phyloP scores from a whole-genome alignment of 2,329 filamentous ascomycete species.

The Myriangium duriaei region DNA sequence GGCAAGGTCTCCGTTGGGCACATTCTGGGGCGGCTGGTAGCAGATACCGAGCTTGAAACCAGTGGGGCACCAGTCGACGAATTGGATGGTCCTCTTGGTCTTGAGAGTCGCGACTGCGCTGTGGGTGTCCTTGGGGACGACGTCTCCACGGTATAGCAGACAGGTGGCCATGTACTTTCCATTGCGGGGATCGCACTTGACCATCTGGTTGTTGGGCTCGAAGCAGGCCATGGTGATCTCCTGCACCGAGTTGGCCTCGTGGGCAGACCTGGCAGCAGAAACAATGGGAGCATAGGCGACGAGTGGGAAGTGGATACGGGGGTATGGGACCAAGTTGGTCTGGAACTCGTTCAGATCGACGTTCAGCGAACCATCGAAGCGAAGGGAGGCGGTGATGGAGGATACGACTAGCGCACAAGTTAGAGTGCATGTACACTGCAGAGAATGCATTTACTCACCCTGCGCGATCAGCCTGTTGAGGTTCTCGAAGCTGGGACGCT shows the following conservation, averaged over 20 bases:
- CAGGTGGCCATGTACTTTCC: conserved; percentile 99
- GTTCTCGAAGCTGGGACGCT: conserved; percentile 97
- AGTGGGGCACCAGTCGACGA: conserved; percentile 99
- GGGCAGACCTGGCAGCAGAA: conserved; percentile 86
- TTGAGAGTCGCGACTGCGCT: conserved; percentile 87
- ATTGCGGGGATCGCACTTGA: conserved; percentile 96
- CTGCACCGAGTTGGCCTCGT: conserved; percentile 95
- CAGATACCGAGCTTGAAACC: conserved; percentile 99
- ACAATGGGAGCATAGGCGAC: conserved; percentile 92
- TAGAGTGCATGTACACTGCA: conserved; percentile 8
- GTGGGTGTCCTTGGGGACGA: conserved; percentile 93
- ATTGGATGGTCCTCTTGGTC: conserved; percentile 98
- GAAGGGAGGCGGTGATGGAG: conserved; percentile 94
- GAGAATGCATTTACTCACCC: conserved; percentile 48
- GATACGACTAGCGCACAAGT: conserved; percentile 86
- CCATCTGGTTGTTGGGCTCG: conserved; percentile 99
- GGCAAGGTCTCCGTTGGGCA: conserved; percentile 92
- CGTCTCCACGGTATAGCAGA: conserved; percentile 94
- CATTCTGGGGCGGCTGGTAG: conserved; percentile 94
- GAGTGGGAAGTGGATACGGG: conserved; percentile 97
- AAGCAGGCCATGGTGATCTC: conserved; percentile 99
- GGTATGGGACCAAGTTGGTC: conserved; percentile 98
- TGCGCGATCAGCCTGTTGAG: conserved; percentile 97
- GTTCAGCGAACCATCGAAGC: conserved; percentile 97
- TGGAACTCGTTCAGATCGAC: conserved; percentile 99